Conservation (phyloP, 805 yeast genomes). For the Hanseniaspora valbyensis region DNA sequence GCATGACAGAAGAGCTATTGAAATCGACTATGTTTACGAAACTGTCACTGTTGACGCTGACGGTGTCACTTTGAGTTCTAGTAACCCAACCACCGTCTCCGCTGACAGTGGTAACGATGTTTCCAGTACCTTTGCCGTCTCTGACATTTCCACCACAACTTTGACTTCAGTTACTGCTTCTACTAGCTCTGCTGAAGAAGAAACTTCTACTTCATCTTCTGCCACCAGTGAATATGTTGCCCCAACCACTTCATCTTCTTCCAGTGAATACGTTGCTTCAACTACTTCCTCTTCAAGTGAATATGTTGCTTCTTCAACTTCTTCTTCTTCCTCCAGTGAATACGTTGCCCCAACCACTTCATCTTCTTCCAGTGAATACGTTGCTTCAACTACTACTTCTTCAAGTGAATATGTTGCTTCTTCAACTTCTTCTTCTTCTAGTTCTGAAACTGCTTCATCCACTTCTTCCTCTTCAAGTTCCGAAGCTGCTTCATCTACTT, state of each 20-base stretch:
- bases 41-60: slow-evolving; percentile 42
- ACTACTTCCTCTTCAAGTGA: slow-evolving; percentile 23
- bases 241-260: slow-evolving; percentile 22
- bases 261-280: slow-evolving; percentile 20
- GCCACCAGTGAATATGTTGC: slow-evolving; percentile 20
- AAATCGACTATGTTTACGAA: slow-evolving; percentile 42
- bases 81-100: slow-evolving; percentile 21
- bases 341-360: slow-evolving; percentile 29
- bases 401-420: slow-evolving; percentile 23
- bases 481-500: slow-evolving; percentile 23
- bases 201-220: slow-evolving; percentile 24
- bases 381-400: slow-evolving; percentile 26
- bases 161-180: slow-evolving; percentile 18
- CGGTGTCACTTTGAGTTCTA: slow-evolving; percentile 36
- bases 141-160: slow-evolving; percentile 17
- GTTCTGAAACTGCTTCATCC: slow-evolving; percentile 23
- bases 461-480: slow-evolving; percentile 24
- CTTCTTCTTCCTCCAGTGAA: slow-evolving; percentile 26
- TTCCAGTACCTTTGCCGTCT: slow-evolving; percentile 18
- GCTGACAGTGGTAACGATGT: slow-evolving; percentile 16
- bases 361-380: slow-evolving; percentile 23
- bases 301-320: slow-evolving; percentile 20
- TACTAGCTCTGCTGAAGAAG: slow-evolving; percentile 24
- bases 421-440: slow-evolving; percentile 22
- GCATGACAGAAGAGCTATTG: slow-evolving; percentile 42